Evolutionary conservation across 1,139 yeast genomes (phyloP), one percentile per base, ranked within the genome.

Genomic region (Protomyces lactucae-debilis): DNA sequence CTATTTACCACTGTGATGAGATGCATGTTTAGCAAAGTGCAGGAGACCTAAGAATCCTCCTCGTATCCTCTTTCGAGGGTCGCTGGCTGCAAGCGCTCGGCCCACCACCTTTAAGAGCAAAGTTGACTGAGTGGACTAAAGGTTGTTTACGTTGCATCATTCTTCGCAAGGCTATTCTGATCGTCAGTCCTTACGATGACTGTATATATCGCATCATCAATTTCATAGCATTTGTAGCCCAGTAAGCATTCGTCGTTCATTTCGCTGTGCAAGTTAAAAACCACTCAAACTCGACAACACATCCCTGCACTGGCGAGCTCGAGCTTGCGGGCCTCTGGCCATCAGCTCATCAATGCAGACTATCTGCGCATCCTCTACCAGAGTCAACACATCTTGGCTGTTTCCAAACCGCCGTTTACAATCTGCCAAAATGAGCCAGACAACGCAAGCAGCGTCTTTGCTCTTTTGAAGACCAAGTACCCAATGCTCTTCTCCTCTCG

Each of bases 381-480:
- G 51, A 36, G 55, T 28, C 46, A 45, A 2, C 63, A 59, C 18
- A 40, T 52, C 23, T 21, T 59, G 18, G 56, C 57, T 18, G 52
- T 59, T 14, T 40, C 43, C 6, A 59, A 59, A 52, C 63, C 63
- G 9, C 52, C 63, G 21, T 52, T 36, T 57, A 59, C 63, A 25
- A 59, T 52, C 35, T 59, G 63, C 16, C 63, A 59, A 37, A 55
- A 59, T 28, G 63, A 59, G 36, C 53, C 21, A 25, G 53, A 21
- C 16, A 59, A 59, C 52, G 52, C 57, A 9, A 23, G 57, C 8
- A 28, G 45, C 46, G 37, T 59, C 18, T 52, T 55, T 5, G 32
- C 43, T 21, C 16, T 40, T 39, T 35, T 59, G 37, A 23, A 55
- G 23, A 9, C 21, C 18, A 52, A 45, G 23, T 25, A n/a, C 12